Percentiles rank a stretch among this genome's conserved stretches.
Evolutionary conservation across 306 rosid species (phyloP).

Genomic region (Rubus parviflorus): DNA sequence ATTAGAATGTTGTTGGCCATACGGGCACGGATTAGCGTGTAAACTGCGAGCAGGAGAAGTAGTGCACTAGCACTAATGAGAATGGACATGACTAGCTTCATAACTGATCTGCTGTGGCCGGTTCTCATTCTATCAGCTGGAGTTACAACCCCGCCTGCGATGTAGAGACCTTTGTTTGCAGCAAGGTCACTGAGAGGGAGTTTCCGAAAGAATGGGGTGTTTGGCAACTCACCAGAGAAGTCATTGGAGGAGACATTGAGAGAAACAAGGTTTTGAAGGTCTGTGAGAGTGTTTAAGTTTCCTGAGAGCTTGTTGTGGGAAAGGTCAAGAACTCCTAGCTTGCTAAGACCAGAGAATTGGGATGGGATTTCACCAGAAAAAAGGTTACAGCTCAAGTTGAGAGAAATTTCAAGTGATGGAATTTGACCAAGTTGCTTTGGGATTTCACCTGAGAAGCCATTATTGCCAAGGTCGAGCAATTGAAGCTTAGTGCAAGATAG

Average conservation of each 20-base stretch:
- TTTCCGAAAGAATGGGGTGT: constrained; percentile 65
- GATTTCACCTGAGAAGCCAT: constrained; percentile 74
- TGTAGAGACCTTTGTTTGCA: constrained; percentile 68
- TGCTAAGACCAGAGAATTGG: constrained; percentile 60
- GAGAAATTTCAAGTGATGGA: constrained; percentile 77
- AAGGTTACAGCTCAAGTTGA: constrained; percentile 75
- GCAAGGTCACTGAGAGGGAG: constrained; percentile 65
- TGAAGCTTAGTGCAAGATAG: constrained; percentile 74
- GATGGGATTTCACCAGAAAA: constrained; percentile 80
- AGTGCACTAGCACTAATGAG: constrained; percentile 51
- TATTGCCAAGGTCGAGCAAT: constrained; percentile 70
- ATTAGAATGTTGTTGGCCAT: constrained; percentile 34
- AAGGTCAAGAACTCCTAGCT: constrained; percentile 73
- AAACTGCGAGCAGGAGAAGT: constrained; percentile 52
- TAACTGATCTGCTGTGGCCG: constrained; percentile 31
- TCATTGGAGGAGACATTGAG: constrained; percentile 77
- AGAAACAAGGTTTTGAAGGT: constrained; percentile 67
- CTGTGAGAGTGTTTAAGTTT: constrained; percentile 43
- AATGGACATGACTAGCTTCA: constrained; percentile 46
- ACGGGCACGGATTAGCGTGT: constrained; percentile 40
- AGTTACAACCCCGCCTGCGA: constrained; percentile 36
- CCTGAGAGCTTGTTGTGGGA: constrained; percentile 82
- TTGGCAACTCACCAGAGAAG: constrained; percentile 71
- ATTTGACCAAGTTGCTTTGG: constrained; percentile 70
- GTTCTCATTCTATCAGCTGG: constrained; percentile 35